These are phyloP conservation scores for Aspergillus proliferans DNA, from an alignment of 2,329 filamentous ascomycete genomes.

Conservation along the genomic window DNA sequence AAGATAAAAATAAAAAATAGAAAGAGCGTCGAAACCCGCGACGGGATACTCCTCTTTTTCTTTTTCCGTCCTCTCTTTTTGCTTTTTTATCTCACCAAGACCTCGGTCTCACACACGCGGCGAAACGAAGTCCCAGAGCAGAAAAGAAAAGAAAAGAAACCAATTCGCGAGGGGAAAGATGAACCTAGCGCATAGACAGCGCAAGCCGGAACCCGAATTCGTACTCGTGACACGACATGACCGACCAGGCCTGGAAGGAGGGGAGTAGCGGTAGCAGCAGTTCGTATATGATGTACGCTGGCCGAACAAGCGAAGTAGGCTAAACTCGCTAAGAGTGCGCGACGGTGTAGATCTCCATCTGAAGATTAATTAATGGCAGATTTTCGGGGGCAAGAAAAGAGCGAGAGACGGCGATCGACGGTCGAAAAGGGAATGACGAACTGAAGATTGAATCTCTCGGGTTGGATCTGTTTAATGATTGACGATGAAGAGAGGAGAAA, in stretches of 20 bases:
- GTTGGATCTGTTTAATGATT: background rate
- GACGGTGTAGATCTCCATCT: background rate
- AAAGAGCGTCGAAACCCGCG: background rate
- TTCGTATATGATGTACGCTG: background rate
- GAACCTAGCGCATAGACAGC: slow-evolving; percentile 13
- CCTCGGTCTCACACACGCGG: background rate
- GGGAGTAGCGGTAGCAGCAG: background rate
- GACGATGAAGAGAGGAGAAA: slow-evolving; percentile 4
- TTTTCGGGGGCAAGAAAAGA: background rate
- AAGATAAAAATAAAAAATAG: background rate
- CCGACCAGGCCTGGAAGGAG: slow-evolving; percentile 14
- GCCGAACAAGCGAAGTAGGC: background rate
- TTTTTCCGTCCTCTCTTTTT: background rate
- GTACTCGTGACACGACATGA: slow-evolving; percentile 27
- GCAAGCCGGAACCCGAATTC: slow-evolving; percentile 19
- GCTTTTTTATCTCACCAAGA: background rate
- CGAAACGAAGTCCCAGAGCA: background rate
- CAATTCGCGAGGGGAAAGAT: background rate
- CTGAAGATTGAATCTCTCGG: too few species aligned
- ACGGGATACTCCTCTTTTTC: slow-evolving; percentile 1
- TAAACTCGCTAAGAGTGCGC: background rate
- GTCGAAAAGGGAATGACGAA: background rate
- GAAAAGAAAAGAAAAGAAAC: background rate
- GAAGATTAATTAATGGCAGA: background rate
- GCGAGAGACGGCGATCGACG: background rate